Conservation (phyloP, 2,329 filamentous ascomycete genomes). For the Colletotrichum endophyticum region DNA sequence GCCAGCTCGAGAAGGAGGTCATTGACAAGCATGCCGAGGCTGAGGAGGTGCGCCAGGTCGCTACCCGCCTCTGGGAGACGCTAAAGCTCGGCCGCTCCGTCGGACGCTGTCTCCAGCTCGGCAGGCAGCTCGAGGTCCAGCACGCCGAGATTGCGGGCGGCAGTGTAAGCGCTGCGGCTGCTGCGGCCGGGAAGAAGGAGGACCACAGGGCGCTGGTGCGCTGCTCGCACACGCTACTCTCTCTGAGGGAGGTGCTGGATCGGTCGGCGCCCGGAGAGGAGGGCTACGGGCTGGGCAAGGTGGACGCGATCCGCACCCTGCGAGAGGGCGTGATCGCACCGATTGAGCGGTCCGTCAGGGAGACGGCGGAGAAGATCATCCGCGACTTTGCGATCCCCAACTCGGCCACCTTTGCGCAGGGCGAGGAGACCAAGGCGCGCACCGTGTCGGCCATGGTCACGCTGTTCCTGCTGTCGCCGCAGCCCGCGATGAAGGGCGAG, state of each 20-base stretch:
- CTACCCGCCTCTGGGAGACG: slow-evolving; percentile 80
- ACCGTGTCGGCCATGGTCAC: slow-evolving; percentile 76
- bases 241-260: slow-evolving; percentile 74
- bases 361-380: slow-evolving; percentile 77
- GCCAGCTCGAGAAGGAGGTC: slow-evolving; percentile 85
- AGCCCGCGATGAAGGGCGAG: slow-evolving; percentile 55
- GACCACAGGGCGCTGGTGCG: slow-evolving; percentile 82
- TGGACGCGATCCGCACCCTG: slow-evolving; percentile 75
- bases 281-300: slow-evolving; percentile 74
- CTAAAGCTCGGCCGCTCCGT: slow-evolving; percentile 79
- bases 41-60: slow-evolving; percentile 71
- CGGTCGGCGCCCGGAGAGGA: slow-evolving; percentile 74
- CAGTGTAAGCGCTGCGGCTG: slow-evolving; percentile 33
- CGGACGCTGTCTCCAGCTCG: slow-evolving; percentile 79
- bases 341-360: slow-evolving; percentile 75
- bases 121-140: slow-evolving; percentile 86
- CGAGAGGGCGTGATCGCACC: slow-evolving; percentile 73
- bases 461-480: slow-evolving; percentile 82
- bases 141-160: slow-evolving; percentile 68
- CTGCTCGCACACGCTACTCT: slow-evolving; percentile 80
- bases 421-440: slow-evolving; percentile 76
- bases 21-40: slow-evolving; percentile 84
- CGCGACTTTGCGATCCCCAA: slow-evolving; percentile 78
- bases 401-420: slow-evolving; percentile 64
- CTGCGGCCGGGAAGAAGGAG: slow-evolving; percentile 56